Percentiles rank a stretch among this genome's conserved stretches.
Conservation (phyloP, 2,329 filamentous ascomycete genomes). For the Ceratocystis harringtonii region DNA sequence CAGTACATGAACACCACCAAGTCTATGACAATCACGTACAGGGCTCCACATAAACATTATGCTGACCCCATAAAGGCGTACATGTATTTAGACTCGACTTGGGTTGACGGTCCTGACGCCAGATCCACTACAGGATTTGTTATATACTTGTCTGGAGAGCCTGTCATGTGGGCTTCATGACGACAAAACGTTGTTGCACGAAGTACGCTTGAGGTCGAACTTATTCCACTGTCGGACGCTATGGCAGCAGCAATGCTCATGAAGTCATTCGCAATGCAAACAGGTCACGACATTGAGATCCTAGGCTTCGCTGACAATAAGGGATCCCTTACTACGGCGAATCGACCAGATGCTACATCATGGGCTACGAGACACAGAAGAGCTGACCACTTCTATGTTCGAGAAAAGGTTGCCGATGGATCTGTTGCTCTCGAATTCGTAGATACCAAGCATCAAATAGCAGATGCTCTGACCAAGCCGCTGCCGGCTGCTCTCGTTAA, state of each 20-base stretch:
- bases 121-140: too few relatives aligned
- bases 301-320: background rate
- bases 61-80: too few relatives aligned
- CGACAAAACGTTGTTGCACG: too few relatives aligned
- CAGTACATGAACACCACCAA: background rate
- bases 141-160: too few relatives aligned
- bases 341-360: background rate
- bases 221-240: too few relatives aligned
- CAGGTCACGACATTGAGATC: background rate
- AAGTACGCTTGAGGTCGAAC: too few relatives aligned
- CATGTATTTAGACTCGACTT: too few relatives aligned
- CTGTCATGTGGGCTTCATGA: too few relatives aligned
- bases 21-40: background rate
- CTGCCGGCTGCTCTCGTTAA: too few relatives aligned
- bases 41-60: too few relatives aligned
- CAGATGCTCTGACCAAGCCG: too few relatives aligned
- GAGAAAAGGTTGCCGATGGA: background rate
- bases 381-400: background rate
- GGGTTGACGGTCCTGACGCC: too few relatives aligned
- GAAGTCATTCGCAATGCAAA: background rate
- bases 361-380: background rate
- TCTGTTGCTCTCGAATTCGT: background rate
- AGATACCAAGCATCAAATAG: background rate
- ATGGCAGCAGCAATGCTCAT: background rate
- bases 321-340: background rate